Evolutionary conservation across 495 filamentous ascomycete genomes (phyloP), one percentile per base, ranked within the genome.

Genomic region (Penicillium robsamsonii): DNA sequence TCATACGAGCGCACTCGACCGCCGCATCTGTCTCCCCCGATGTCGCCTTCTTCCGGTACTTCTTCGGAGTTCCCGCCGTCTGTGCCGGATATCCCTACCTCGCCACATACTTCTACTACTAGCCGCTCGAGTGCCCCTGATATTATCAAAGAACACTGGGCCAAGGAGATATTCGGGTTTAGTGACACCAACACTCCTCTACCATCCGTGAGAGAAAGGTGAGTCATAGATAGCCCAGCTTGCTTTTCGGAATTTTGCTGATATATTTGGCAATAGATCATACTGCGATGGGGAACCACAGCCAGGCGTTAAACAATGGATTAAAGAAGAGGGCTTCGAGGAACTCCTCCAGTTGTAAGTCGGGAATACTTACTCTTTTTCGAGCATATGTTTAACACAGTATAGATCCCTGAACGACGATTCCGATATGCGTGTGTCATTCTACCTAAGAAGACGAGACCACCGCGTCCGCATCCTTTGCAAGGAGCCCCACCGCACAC

Each of bases 381-480:
- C n/a, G 17, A 7, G 7, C 17, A 17, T 27, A 35, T 24, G 20
- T n/a, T 48, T 63, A 30, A 61, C 54, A 13, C 24, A 11, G 8
- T 33, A 50, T 55, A 81, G 75, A 60, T 68, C 61, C 45, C 73
- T 78, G 46, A 60, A 65, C 18, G 65, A 67, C 37, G 61, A 73
- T 20, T 76, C 77, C 15, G 71, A 81, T 29, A 68, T 88, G 37
- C 75, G 66, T 12, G 77, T 87, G 40, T 74, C 73, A 30, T 76
- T 88, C 30, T 87, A 82, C 58, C 67, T 81, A 40, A 74, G 84
- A 25, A 70, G 79, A 18, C 55, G 60, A 2, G 85, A 85, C 50
- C 59, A 79, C 50, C 79, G 83, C 29, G 76, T 79, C 13, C 77
- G 85, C 41, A 84, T 89, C 20, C 69, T 87, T 12, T 81, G 81